A percentile compares a stretch with the other conserved stretches of the same genome.
Evolutionary conservation across 2,329 filamentous ascomycete genomes (phyloP).

Genomic region (Beauveria scarabaeidicola): DNA sequence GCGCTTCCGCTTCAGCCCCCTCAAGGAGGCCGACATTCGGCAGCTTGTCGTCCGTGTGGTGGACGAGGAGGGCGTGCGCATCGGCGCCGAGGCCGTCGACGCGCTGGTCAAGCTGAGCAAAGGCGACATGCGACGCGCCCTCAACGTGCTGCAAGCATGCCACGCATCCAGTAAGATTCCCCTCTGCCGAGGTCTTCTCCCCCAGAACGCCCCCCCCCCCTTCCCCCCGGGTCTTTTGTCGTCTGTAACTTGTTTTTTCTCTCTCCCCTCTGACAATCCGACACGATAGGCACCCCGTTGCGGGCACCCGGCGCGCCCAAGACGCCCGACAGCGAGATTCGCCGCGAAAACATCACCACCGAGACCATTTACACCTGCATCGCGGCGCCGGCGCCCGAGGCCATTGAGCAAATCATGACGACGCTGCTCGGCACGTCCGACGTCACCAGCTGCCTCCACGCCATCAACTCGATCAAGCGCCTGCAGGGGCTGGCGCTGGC

Average conservation of each 20-base stretch:
- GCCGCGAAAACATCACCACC: conserved; percentile 73
- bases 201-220: neutral
- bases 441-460: conserved; percentile 80
- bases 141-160: conserved; percentile 95
- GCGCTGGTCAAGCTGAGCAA: conserved; percentile 81
- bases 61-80: conserved; percentile 75
- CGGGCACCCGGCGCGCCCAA: conserved; percentile 51
- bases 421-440: conserved; percentile 79
- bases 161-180: conserved; percentile 71
- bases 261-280: neutral
- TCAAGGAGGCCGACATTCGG: conserved; percentile 82
- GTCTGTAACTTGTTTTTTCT: neutral
- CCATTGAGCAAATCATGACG: conserved; percentile 74
- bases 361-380: conserved; percentile 97
- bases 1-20: conserved; percentile 85
- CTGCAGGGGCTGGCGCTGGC: conserved; percentile 81
- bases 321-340: conserved; percentile 53
- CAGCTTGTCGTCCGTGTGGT: conserved; percentile 83
- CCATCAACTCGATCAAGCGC: conserved; percentile 79
- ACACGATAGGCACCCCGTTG: conserved; percentile 53
- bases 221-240: neutral
- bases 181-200: no score
- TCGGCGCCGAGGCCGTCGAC: conserved; percentile 70
- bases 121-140: conserved; percentile 88
- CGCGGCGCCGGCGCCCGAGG: conserved; percentile 83